Conservation (phyloP, 805 yeast species). For the Kodamaea jinghongensis region DNA sequence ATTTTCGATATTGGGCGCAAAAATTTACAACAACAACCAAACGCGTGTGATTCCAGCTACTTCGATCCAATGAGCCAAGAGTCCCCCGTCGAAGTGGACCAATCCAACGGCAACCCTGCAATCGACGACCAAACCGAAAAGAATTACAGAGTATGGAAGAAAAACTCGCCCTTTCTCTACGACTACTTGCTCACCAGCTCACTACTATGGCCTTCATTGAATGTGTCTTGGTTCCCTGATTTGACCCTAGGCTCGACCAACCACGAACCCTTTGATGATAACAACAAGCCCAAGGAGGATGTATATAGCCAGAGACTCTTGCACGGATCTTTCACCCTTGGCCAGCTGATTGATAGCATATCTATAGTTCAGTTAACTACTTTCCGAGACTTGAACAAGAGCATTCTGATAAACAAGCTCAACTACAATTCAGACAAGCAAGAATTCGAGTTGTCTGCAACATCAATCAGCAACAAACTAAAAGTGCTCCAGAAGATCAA, state of each 20-base stretch:
- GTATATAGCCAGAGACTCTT: constrained; percentile 41
- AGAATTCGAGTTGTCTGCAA: constrained; percentile 35
- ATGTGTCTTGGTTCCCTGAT: constrained; percentile 65
- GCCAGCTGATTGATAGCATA: constrained; percentile 50
- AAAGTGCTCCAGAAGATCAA: constrained; percentile 54
- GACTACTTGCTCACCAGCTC: constrained; percentile 51
- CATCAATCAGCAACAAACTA: constrained; percentile 20
- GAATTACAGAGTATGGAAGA: constrained; percentile 58
- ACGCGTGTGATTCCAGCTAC: too few relatives aligned
- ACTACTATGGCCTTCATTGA: constrained; percentile 62
- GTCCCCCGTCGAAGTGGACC: too few relatives aligned
- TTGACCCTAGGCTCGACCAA: constrained; percentile 15
- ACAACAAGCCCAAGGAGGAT: constrained; percentile 1
- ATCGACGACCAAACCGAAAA: constrained; percentile 33
- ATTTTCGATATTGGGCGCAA: too few relatives aligned
- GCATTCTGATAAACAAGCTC: constrained; percentile 36
- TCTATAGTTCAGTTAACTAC: constrained; percentile 33
- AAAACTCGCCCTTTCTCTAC: constrained; percentile 55
- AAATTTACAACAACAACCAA: too few relatives aligned
- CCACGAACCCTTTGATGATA: constrained; percentile 2
- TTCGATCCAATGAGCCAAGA: too few relatives aligned
- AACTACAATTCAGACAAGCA: constrained; percentile 36
- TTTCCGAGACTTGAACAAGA: constrained; percentile 29
- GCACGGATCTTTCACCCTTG: constrained; percentile 64
- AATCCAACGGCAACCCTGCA: constrained; percentile 6